Evolutionary conservation across 768 basidiomycete species (phyloP).

Genomic region (Suillus placidus): DNA sequence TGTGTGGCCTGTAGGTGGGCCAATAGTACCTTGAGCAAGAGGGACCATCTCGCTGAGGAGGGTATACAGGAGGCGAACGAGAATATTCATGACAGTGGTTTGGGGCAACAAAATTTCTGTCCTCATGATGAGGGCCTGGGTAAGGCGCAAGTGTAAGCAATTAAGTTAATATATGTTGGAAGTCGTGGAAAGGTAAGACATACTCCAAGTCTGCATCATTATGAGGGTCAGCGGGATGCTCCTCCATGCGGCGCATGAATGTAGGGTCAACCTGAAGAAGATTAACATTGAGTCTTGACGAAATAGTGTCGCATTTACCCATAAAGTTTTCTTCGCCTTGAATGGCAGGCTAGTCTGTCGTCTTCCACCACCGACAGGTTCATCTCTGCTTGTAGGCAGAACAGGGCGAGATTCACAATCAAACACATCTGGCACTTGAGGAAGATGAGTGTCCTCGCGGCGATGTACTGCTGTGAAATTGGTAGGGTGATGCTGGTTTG

Average conservation of each 20-base stretch:
- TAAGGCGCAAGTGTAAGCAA: neutral
- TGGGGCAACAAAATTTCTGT: neutral
- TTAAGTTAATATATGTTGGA: neutral
- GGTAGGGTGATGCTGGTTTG: no score
- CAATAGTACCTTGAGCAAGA: neutral
- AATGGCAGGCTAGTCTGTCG: no score
- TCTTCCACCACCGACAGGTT: no score
- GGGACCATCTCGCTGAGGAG: neutral
- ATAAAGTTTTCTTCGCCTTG: no score
- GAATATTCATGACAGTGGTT: neutral
- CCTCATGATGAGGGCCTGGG: neutral
- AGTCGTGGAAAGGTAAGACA: neutral
- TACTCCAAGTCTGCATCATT: neutral
- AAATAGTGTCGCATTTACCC: no score
- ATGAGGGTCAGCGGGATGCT: neutral
- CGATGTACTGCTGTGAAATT: no score
- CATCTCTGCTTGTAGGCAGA: no score
- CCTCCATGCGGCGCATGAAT: neutral
- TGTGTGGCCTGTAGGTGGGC: neutral
- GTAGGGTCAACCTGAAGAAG: neutral
- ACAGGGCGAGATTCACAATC: no score
- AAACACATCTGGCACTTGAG: no score
- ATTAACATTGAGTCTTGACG: no score
- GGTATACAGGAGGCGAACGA: no score
- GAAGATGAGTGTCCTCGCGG: no score